Evolutionary conservation across 352 stramenopile species (phyloP).

Genomic region (Globisporangium abappressorium): DNA sequence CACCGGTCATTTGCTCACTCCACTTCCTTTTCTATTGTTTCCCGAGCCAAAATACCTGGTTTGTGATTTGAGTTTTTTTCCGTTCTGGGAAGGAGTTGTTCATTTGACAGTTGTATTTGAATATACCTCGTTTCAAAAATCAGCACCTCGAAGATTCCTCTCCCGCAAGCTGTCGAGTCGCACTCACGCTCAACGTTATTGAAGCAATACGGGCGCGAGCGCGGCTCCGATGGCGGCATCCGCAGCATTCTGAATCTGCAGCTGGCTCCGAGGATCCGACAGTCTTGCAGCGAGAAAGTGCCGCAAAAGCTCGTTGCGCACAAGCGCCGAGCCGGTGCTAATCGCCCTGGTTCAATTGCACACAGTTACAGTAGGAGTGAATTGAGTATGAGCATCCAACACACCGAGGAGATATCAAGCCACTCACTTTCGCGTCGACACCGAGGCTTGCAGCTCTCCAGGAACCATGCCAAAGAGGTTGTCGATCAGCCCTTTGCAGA

Average conservation of each 20-base stretch:
- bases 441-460: conserved; percentile 25
- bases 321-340: conserved; percentile 66
- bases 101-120: too few species aligned
- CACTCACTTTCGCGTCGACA: conserved; percentile 41
- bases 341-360: conserved; percentile 45
- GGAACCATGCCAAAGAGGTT: conserved; percentile 78
- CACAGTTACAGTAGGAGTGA: conserved; percentile 9
- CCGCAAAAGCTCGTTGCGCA: conserved; percentile 64
- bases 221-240: conserved; percentile 63
- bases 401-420: neutral
- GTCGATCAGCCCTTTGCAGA: conserved; percentile 60
- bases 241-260: conserved; percentile 43
- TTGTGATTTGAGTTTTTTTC: too few species aligned
- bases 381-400: neutral
- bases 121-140: too few species aligned
- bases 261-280: conserved; percentile 22
- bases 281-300: conserved; percentile 40
- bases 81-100: too few species aligned
- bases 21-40: too few species aligned
- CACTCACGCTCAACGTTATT: conserved; percentile 1
- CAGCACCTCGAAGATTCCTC: too few species aligned
- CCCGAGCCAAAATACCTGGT: too few species aligned
- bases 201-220: conserved; percentile 34
- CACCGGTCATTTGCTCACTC: too few species aligned
- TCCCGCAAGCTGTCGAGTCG: neutral